Base-by-base conservation (phyloP, 441 rosid species). In the Bruguiera hainesii region DNA sequence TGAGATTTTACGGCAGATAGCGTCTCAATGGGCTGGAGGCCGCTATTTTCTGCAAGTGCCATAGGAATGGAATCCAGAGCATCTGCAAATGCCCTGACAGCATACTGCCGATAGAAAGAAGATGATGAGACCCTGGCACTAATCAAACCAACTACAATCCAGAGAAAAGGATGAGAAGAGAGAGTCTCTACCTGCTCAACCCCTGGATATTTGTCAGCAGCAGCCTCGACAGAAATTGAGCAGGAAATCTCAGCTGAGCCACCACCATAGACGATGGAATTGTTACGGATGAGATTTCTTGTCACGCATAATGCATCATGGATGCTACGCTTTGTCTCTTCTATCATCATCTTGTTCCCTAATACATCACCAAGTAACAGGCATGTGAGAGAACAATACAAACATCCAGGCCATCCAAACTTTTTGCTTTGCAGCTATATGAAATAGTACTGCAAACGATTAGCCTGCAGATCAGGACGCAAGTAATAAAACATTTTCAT, bases 41-140 rank as follows among this genome's bases (percentile, higher is more conserved):
- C 98, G 65, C 98, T 90, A 73, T 96, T 96, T 76, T 96, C 97
- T 3, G 98, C 98, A 28, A 93, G 97, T 21, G 99, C 98, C 97
- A 93, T 89, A 0, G 98, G 91, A 60, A 96, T 66, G 16, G 88
- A 74, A 73, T 96, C 99, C 76, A 96, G 73, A 63, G 97, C 97
- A 80, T 96, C 99, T 11, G 94, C 96, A 65, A 93, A 93, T 50
- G 93, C 97, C 74, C 97, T 84, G 35, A 96, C 88, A 60, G 96
- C 99, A 79, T 92, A 92, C 99, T 92, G 96, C 82, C 77, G 31
- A 66, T 7, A 55, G 42, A 28, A 20, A 50, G 48, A 50, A 56
- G 4, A 23, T 0, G 3, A 51, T 18, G 65, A 66, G 62, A 28
- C 51, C 9, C 8, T 33, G 49, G 3, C 1, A 68, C 33, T 33